Conservation (phyloP, 23 red algal genomes). For the Gracilaria gracilis region DNA sequence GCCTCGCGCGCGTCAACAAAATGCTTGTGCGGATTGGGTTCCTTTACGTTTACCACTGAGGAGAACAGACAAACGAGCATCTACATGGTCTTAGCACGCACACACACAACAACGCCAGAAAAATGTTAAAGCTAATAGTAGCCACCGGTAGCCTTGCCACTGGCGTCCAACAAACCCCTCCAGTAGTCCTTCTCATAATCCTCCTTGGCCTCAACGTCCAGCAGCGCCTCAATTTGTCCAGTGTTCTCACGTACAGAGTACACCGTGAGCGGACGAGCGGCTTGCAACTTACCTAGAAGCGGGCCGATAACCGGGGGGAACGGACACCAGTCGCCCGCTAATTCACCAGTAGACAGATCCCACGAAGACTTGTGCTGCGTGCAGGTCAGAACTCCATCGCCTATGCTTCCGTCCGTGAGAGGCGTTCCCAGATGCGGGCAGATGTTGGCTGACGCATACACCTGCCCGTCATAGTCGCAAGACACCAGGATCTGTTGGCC, state of each 20-base stretch:
- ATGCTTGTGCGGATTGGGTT: not conserved
- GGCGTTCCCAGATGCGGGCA: constrained; percentile 97
- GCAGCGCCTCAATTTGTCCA: constrained; percentile 91
- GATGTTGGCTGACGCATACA: constrained; percentile 89
- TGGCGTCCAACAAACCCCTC: constrained; percentile 92
- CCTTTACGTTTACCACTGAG: constrained; percentile 9
- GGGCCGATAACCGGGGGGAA: constrained; percentile 95
- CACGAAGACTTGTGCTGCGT: constrained; percentile 96
- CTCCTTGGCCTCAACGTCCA: constrained; percentile 87
- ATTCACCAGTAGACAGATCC: constrained; percentile 85
- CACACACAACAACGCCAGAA: not conserved
- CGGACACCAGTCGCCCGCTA: constrained; percentile 93
- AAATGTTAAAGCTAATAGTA: constrained; percentile 74
- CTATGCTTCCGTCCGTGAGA: constrained; percentile 83
- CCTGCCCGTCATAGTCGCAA: constrained; percentile 95
- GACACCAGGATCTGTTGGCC: constrained; percentile 89
- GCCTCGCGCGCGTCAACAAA: not conserved
- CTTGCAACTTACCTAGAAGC: constrained; percentile 92
- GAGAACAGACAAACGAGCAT: not conserved
- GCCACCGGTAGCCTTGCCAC: constrained; percentile 93
- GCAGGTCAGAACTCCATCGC: constrained; percentile 89
- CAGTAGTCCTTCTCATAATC: constrained; percentile 98
- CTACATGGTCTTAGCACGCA: not conserved
- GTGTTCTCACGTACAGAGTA: constrained; percentile 92
- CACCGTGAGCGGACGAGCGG: constrained; percentile 75